Conservation (phyloP, 352 stramenopile genomes). For the Pythium periplocum region DNA sequence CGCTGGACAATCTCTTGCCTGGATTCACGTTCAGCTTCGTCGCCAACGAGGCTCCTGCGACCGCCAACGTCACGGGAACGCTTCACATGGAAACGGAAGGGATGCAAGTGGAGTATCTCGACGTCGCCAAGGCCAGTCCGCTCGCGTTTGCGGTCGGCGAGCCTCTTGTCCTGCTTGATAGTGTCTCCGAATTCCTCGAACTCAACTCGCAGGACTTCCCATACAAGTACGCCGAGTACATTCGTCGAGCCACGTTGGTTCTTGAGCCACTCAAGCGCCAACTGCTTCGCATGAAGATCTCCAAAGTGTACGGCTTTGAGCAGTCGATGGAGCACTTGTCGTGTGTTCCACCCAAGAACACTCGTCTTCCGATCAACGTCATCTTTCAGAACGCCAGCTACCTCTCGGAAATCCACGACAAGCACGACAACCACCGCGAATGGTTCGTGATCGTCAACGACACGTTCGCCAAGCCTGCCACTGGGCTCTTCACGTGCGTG, state of each 20-base stretch:
- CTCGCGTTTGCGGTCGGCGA: neutral
- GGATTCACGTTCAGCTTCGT: neutral
- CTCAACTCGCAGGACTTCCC: conserved; percentile 8
- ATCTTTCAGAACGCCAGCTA: too few species aligned
- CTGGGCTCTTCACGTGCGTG: conserved; percentile 47
- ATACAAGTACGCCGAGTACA: conserved; percentile 13
- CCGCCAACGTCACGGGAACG: neutral
- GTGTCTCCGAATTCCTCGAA: neutral
- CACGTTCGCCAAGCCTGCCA: conserved; percentile 28
- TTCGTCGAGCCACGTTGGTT: conserved; percentile 4
- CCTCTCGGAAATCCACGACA: too few species aligned
- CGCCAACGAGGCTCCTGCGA: neutral
- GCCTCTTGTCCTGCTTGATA: neutral
- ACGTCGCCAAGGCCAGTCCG: conserved; percentile 1
- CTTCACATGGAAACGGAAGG: neutral
- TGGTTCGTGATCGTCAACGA: conserved; percentile 81
- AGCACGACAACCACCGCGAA: conserved; percentile 15
- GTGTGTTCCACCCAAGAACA: conserved; percentile 1
- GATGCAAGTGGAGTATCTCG: conserved; percentile 2
- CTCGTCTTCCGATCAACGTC: conserved; percentile 1
- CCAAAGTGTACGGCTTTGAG: neutral
- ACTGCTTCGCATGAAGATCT: conserved; percentile 4
- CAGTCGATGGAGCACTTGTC: conserved; percentile 6
- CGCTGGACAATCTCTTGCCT: neutral
- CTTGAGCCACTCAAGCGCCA: neutral